Percentiles rank a stretch among this genome's conserved stretches.
phyloP scores from a whole-genome alignment of 345 rosid genomes.

The Eutrema japonicum region DNA sequence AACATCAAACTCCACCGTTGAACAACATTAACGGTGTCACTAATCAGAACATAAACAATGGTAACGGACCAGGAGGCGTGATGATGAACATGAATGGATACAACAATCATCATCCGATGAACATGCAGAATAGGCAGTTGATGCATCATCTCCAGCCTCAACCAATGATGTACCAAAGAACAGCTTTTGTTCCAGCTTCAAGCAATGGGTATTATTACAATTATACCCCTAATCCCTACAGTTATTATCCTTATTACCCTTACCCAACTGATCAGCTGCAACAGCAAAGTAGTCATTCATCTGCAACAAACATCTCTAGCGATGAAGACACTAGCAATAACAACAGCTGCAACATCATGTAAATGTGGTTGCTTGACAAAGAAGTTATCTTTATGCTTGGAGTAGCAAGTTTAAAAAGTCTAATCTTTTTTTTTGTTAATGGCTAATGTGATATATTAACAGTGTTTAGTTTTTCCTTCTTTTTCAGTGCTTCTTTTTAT shows the following conservation, averaged over 20 bases:
- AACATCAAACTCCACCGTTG: slow-evolving; percentile 50
- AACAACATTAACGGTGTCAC: slow-evolving; percentile 56
- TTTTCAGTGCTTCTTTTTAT: background rate
- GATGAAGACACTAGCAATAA: slow-evolving; percentile 32
- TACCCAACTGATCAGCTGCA: slow-evolving; percentile 42
- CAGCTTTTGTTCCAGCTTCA: slow-evolving; percentile 55
- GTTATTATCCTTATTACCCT: slow-evolving; percentile 47
- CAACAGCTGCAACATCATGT: slow-evolving; percentile 40
- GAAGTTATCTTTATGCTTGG: slow-evolving; percentile 1
- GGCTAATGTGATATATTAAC: slow-evolving; percentile 27
- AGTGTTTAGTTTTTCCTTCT: background rate
- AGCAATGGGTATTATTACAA: slow-evolving; percentile 66
- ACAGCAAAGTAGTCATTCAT: slow-evolving; percentile 24
- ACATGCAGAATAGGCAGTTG: slow-evolving; percentile 55
- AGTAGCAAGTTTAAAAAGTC: background rate
- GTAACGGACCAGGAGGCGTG: slow-evolving; percentile 25
- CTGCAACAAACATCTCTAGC: slow-evolving; percentile 25
- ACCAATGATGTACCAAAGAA: slow-evolving; percentile 72
- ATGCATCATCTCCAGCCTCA: slow-evolving; percentile 53
- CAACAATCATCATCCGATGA: slow-evolving; percentile 36
- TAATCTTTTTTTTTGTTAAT: background rate
- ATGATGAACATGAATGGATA: slow-evolving; percentile 52
- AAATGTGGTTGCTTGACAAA: slow-evolving; percentile 25
- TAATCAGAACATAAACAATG: slow-evolving; percentile 47
- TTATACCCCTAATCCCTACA: slow-evolving; percentile 46